Percentiles rank a stretch among this genome's conserved stretches.
Evolutionary conservation across 495 filamentous ascomycete genomes (phyloP).

Genomic region (Talaromyces nanjingensis): DNA sequence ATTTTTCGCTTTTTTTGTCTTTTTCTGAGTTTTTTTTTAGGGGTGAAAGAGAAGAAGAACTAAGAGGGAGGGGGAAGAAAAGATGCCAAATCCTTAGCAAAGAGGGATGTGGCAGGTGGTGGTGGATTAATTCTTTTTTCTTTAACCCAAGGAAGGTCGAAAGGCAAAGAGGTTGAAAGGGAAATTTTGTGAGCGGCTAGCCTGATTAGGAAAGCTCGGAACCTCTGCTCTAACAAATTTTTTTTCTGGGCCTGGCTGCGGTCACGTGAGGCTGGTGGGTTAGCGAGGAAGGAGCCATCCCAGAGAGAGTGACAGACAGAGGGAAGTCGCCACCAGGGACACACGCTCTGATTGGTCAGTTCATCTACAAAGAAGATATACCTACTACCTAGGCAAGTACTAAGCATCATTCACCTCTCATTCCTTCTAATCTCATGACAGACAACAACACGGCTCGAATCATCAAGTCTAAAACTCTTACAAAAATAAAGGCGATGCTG

Average conservation of each 20-base stretch:
- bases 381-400: too few species aligned
- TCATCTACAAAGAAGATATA: background rate
- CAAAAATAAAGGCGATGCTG: background rate
- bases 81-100: conserved; percentile 25
- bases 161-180: conserved; percentile 33
- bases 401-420: background rate
- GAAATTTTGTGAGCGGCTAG: conserved; percentile 17
- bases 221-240: background rate
- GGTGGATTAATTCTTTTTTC: conserved; percentile 12
- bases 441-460: background rate
- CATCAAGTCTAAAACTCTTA: background rate
- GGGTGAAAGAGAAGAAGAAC: conserved; percentile 32
- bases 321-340: background rate
- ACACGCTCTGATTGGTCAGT: background rate
- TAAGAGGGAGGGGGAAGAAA: conserved; percentile 36
- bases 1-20: conserved; percentile 31
- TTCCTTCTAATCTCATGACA: background rate
- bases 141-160: conserved; percentile 24
- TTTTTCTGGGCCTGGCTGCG: background rate
- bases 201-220: conserved; percentile 3
- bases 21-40: conserved; percentile 40
- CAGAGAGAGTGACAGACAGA: background rate
- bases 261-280: background rate
- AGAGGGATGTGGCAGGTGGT: conserved; percentile 15
- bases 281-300: background rate